Evolutionary conservation across 192 early-diverging fungal genomes (phyloP), one percentile per base, ranked within the genome.

Genomic region (Chytriomyces hyalinus): DNA sequence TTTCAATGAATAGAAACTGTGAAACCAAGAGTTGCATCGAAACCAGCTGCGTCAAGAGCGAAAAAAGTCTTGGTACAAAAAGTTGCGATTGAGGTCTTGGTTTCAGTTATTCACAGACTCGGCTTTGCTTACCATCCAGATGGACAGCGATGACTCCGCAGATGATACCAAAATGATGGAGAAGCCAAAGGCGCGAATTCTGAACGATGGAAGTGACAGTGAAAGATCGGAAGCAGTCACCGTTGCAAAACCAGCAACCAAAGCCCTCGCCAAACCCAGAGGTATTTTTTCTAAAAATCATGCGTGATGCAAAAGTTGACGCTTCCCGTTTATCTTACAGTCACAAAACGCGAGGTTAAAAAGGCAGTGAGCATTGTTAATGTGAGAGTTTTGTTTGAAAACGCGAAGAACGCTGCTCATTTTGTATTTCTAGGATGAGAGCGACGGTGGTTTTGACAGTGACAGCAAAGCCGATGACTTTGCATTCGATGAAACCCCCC

Each of bases 401-500:
- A 36, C 36, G 36, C 36, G 4, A 59, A 59, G 53, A 64, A 26
- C 26, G 28, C 15, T 1, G 50, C 45, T 47, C 60, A n/a, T 43
- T 22, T 60, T 15, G 15, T 71, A 13, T 68, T 46, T 68, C 66
- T 70, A 46, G 8, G 13, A 62, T 24, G 20, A 73, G 71, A 73
- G 60, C 59, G 71, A 73, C 10, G 53, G 17, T 43, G 47, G 60
- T 45, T 24, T 26, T 13, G 15, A 7, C 60, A 26, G 36, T 20
- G 20, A 13, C 2, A 65, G 63, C 63, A 48, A 60, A 60, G 5
- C 46, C 6, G 68, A 73, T 43, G 53, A 22, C 11, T 75, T 66
- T 36, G 63, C 22, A n/a, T 75, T 66, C 28, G 62, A 75, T n/a
- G 73, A 65, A 10, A 65, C 45, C 6, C 73, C 73, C 36, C 73